These are phyloP conservation scores for Colletotrichum melonis DNA, from an alignment of 2,329 filamentous ascomycete genomes.

Conservation along the genomic window DNA sequence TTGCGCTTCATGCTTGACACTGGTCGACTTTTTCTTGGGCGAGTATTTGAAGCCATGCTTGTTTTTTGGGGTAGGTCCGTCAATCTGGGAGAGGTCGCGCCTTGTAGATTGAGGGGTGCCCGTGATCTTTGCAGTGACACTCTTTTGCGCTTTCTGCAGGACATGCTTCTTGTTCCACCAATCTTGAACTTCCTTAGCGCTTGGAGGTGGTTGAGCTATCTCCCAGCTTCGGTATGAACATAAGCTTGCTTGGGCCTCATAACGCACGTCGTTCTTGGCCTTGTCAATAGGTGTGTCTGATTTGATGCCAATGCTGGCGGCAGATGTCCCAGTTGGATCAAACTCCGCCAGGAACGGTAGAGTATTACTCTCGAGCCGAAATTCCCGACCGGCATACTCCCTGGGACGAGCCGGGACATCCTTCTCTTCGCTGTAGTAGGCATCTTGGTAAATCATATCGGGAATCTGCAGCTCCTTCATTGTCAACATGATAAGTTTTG, in stretches of 20 bases:
- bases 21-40: slow-evolving; percentile 78
- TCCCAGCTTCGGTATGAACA: slow-evolving; percentile 82
- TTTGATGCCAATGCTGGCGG: slow-evolving; percentile 66
- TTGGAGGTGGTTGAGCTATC: slow-evolving; percentile 77
- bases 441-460: slow-evolving; percentile 82
- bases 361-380: slow-evolving; percentile 79
- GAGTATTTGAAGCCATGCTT: slow-evolving; percentile 88
- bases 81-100: slow-evolving; percentile 81
- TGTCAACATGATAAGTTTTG: slow-evolving; percentile 62
- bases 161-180: slow-evolving; percentile 68
- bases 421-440: slow-evolving; percentile 84
- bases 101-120: slow-evolving; percentile 31
- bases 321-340: slow-evolving; percentile 68
- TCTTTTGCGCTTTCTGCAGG: slow-evolving; percentile 36
- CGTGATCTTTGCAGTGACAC: slow-evolving; percentile 32
- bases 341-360: slow-evolving; percentile 86
- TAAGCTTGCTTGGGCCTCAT: slow-evolving; percentile 57
- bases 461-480: slow-evolving; percentile 70
- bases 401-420: slow-evolving; percentile 83
- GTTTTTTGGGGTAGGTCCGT: slow-evolving; percentile 86
- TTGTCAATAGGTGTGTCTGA: slow-evolving; percentile 59
- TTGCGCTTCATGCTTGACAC: slow-evolving; percentile 84
- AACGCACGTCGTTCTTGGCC: slow-evolving; percentile 59
- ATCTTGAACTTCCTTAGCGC: slow-evolving; percentile 71
- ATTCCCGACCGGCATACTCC: slow-evolving; percentile 91